Evolutionary conservation across 1,284 basidiomycete species (phyloP).

Genomic region (Ustilago curta): DNA sequence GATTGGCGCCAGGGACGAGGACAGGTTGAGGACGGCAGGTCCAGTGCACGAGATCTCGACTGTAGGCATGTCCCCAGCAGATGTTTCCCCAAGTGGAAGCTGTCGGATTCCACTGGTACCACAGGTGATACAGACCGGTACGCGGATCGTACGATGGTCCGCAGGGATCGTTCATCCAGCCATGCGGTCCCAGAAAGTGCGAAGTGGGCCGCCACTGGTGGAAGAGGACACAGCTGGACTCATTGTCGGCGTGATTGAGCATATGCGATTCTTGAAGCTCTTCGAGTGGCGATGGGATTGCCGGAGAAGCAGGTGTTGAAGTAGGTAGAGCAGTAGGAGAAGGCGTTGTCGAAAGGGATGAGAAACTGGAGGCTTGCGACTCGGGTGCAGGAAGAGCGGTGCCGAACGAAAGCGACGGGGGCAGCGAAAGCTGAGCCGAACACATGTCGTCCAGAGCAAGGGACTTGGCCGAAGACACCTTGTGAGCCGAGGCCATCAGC

Average conservation of each 20-base stretch:
- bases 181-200: conserved; percentile 55
- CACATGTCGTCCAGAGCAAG: background rate
- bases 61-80: conserved; percentile 55
- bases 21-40: conserved; percentile 37
- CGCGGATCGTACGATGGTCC: conserved; percentile 51
- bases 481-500: conserved; percentile 1
- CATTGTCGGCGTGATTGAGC: conserved; percentile 2
- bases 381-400: conserved; percentile 9
- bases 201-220: conserved; percentile 47
- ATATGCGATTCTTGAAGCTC: conserved; percentile 24
- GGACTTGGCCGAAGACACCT: background rate
- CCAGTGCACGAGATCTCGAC: conserved; percentile 55
- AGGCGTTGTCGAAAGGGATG: conserved; percentile 16
- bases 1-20: conserved; percentile 39
- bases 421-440: conserved; percentile 12
- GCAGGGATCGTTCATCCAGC: conserved; percentile 63
- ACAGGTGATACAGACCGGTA: conserved; percentile 51
- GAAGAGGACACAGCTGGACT: conserved; percentile 22
- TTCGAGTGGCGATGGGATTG: conserved; percentile 18
- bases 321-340: conserved; percentile 9
- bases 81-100: conserved; percentile 59
- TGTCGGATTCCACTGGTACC: conserved; percentile 58
- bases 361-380: conserved; percentile 16
- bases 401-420: conserved; percentile 6
- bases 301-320: conserved; percentile 30